Evolutionary conservation across 352 stramenopile genomes (phyloP).

Genomic region (Phytopythium delawarense): DNA sequence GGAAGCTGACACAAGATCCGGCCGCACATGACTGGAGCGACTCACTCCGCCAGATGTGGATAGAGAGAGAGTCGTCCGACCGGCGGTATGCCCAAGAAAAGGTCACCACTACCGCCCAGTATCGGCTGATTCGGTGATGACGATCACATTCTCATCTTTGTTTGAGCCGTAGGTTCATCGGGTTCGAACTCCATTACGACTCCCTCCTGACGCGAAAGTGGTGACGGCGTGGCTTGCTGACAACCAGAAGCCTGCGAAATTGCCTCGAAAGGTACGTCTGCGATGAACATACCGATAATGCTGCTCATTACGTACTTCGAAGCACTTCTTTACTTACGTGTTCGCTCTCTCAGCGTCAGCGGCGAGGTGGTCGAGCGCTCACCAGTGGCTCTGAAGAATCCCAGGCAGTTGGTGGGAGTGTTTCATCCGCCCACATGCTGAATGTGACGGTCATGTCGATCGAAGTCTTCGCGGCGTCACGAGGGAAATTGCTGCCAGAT

Average conservation of each 20-base stretch:
- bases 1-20: conserved; percentile 9
- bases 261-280: conserved; percentile 19
- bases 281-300: not conserved
- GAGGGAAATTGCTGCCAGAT: conserved; percentile 62
- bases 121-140: not conserved
- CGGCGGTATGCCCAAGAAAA: not conserved
- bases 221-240: conserved; percentile 33
- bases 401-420: not conserved
- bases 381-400: conserved; percentile 1
- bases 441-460: conserved; percentile 82
- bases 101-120: not conserved
- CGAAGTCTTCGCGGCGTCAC: conserved; percentile 61
- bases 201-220: conserved; percentile 27
- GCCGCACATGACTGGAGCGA: conserved; percentile 2
- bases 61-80: not conserved
- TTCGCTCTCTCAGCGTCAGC: not conserved
- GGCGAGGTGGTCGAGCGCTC: not conserved
- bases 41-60: not conserved
- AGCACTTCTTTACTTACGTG: not conserved
- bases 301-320: not conserved
- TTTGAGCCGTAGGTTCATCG: conserved; percentile 18
- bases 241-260: conserved; percentile 5
- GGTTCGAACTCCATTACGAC: conserved; percentile 31
- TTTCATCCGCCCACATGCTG: conserved; percentile 29
- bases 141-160: not conserved